These are phyloP conservation scores for Serendipita indica DNA, from an alignment of 768 basidiomycete genomes.

Conservation along the genomic window DNA sequence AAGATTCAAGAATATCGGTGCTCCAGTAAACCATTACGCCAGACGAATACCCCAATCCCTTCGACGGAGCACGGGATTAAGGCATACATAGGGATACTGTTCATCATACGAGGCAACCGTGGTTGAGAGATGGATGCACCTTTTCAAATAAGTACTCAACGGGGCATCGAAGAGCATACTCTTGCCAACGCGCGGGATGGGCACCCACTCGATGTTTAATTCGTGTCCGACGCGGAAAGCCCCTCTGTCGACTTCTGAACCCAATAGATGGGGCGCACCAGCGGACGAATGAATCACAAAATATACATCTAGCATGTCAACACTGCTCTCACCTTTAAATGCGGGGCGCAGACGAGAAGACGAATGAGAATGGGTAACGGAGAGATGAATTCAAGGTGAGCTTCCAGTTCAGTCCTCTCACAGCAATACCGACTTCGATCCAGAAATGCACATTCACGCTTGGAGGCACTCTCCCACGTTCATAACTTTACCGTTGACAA, in stretches of 20 bases:
- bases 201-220: background rate
- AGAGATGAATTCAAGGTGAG: conserved; percentile 44
- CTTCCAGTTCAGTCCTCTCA: conserved; percentile 13
- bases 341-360: conserved; percentile 63
- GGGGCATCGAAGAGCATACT: background rate
- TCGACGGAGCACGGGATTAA: conserved; percentile 22
- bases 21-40: conserved; percentile 26
- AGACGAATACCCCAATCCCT: too few species aligned
- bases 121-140: too few species aligned
- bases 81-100: conserved; percentile 14
- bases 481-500: conserved; percentile 93
- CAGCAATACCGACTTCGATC: background rate
- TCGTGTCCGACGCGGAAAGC: background rate
- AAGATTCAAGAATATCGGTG: conserved; percentile 40
- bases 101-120: too few species aligned
- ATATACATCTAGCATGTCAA: conserved; percentile 67
- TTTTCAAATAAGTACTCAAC: conserved; percentile 9
- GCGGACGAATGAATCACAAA: too few species aligned
- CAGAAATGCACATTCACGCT: conserved; percentile 38
- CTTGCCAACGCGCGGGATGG: background rate
- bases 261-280: too few species aligned
- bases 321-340: conserved; percentile 89
- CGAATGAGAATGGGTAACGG: too few species aligned
- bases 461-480: conserved; percentile 42
- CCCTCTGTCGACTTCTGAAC: too few species aligned